A percentile compares a stretch with the other conserved stretches of the same genome.
phyloP scores from a whole-genome alignment of 1,139 yeast species.

The Candida anutae region DNA sequence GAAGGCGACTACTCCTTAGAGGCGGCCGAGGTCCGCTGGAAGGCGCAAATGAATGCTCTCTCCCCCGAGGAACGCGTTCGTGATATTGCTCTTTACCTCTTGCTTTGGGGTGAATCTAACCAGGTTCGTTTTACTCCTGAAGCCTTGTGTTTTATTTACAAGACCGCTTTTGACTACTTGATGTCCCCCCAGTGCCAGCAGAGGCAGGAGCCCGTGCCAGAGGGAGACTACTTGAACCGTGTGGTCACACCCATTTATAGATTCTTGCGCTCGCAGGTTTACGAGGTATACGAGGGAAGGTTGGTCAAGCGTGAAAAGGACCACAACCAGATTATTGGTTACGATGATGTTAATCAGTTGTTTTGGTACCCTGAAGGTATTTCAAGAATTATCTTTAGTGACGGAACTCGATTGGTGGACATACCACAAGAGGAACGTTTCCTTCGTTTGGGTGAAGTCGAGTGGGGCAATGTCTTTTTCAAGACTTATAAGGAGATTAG shows the following conservation, averaged over 20 bases:
- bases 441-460: constrained; percentile 83
- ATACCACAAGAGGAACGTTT: constrained; percentile 86
- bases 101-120: constrained; percentile 98
- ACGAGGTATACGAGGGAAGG: constrained; percentile 90
- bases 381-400: constrained; percentile 82
- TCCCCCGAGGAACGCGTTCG: constrained; percentile 70
- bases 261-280: constrained; percentile 89
- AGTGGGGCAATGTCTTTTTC: constrained; percentile 88
- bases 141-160: constrained; percentile 84
- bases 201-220: constrained; percentile 84
- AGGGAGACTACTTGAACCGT: constrained; percentile 92
- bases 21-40: constrained; percentile 47
- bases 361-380: constrained; percentile 99
- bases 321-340: constrained; percentile 90
- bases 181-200: constrained; percentile 87
- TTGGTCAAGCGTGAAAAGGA: constrained; percentile 96
- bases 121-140: constrained; percentile 96
- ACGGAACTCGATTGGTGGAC: constrained; percentile 87
- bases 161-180: constrained; percentile 86
- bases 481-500: constrained; percentile 95
- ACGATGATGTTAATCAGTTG: constrained; percentile 96
- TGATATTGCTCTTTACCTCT: constrained; percentile 80
- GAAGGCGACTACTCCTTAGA: constrained; percentile 74
- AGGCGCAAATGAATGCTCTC: constrained; percentile 40
- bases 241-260: constrained; percentile 88